phyloP scores from a whole-genome alignment of 768 basidiomycete genomes.

The Gyrodon lividus region DNA sequence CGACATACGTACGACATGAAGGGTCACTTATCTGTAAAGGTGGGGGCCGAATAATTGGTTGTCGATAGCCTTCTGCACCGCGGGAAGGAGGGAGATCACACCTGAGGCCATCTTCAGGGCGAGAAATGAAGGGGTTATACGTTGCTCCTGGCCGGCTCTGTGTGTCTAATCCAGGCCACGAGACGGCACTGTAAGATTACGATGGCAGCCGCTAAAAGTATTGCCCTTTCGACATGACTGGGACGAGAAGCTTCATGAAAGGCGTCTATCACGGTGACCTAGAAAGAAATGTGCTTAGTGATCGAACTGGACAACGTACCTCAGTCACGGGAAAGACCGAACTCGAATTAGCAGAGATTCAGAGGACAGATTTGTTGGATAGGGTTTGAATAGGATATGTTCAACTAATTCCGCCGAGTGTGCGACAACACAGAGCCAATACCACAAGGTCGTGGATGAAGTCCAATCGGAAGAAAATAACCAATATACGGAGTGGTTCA shows the following conservation, averaged over 20 bases:
- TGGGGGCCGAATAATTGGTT: conserved; percentile 1
- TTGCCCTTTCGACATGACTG: conserved; percentile 7
- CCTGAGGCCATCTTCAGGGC: not conserved
- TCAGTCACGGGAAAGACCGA: conserved; percentile 32
- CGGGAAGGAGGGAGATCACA: conserved; percentile 1
- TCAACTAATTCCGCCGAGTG: conserved; percentile 32
- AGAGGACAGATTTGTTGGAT: conserved; percentile 47
- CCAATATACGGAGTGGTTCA: conserved; percentile 46
- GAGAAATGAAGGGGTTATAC: not conserved
- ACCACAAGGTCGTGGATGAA: conserved; percentile 39
- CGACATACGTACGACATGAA: conserved; percentile 19
- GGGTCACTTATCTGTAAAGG: conserved; percentile 23
- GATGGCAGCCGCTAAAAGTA: conserved; percentile 8
- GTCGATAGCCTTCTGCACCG: conserved; percentile 12
- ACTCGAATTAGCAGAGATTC: conserved; percentile 39
- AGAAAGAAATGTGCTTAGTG: conserved; percentile 15
- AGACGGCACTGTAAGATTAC: not conserved
- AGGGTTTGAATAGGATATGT: conserved; percentile 4
- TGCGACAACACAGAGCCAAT: conserved; percentile 27
- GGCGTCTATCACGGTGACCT: conserved; percentile 20
- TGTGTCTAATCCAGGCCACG: conserved; percentile 1
- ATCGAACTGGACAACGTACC: conserved; percentile 33
- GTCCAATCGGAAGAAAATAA: conserved; percentile 49
- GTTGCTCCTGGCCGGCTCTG: not conserved
- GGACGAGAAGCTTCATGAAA: conserved; percentile 7